Conservation (phyloP, 108 stramenopile species). For the Stephanodiscus triporus region DNA sequence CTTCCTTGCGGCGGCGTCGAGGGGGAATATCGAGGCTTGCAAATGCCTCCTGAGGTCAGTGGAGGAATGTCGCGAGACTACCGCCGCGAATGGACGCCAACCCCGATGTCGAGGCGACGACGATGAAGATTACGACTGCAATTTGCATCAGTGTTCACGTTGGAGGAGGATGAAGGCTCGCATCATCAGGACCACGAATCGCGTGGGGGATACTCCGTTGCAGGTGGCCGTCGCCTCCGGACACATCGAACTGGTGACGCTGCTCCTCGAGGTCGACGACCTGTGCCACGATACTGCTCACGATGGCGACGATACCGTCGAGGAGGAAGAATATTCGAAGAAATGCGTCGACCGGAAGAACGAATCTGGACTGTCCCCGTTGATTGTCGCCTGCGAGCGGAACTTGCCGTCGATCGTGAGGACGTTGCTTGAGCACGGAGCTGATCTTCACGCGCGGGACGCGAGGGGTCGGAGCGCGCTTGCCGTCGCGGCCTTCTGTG, state of each 20-base stretch:
- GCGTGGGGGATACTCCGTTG: conserved; percentile 47
- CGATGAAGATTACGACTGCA: not conserved
- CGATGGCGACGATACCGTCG: not conserved
- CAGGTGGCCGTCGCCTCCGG: conserved; percentile 46
- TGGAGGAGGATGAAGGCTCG: conserved; percentile 23
- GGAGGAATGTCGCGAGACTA: conserved; percentile 7
- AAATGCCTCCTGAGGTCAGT: conserved; percentile 23
- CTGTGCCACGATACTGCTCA: not conserved
- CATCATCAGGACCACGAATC: conserved; percentile 20
- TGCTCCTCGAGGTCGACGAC: conserved; percentile 38
- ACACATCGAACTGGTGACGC: conserved; percentile 24
- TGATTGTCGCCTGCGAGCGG: conserved; percentile 57
- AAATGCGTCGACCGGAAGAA: conserved; percentile 45
- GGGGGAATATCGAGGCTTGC: conserved; percentile 43
- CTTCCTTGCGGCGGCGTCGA: conserved; percentile 52
- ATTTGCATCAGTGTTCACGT: not conserved
- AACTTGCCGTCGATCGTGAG: conserved; percentile 32
- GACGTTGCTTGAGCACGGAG: conserved; percentile 24
- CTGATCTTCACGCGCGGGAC: conserved; percentile 19
- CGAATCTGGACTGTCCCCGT: conserved; percentile 37
- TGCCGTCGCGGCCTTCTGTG: conserved; percentile 56
- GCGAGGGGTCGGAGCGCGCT: conserved; percentile 30
- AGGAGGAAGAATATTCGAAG: not conserved
- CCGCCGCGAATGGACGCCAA: not conserved
- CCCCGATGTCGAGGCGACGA: not conserved